These are phyloP conservation scores for Fusarium mangiferae DNA, from an alignment of 2,329 filamentous ascomycete genomes.

Conservation along the genomic window DNA sequence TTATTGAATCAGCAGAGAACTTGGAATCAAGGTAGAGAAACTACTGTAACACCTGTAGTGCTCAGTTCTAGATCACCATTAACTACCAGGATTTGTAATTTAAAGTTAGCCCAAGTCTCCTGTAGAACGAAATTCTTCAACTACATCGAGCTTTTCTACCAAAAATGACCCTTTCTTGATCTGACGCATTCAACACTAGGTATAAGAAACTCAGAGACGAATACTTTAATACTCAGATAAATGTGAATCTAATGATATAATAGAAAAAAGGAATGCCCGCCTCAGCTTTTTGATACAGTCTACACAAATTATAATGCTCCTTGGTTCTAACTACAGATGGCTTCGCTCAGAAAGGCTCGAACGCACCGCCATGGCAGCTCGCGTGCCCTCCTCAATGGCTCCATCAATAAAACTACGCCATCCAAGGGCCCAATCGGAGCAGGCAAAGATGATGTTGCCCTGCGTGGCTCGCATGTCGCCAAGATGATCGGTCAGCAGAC, in stretches of 20 bases:
- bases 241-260: too few species aligned
- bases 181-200: fast-evolving
- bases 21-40: background rate
- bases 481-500: conserved; percentile 51
- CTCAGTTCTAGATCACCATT: fast-evolving
- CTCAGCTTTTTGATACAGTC: background rate
- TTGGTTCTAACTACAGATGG: background rate
- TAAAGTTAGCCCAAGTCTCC: fast-evolving
- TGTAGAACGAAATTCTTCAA: background rate
- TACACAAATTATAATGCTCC: background rate
- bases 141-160: fast-evolving
- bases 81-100: fast-evolving
- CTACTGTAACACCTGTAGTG: background rate
- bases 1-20: too few species aligned
- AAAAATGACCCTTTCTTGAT: fast-evolving
- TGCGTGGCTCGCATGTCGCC: conserved; percentile 54
- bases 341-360: conserved; percentile 8
- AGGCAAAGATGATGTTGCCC: conserved; percentile 58
- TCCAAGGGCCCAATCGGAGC: conserved; percentile 59
- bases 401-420: conserved; percentile 63
- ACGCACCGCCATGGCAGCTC: conserved; percentile 40
- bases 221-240: fast-evolving
- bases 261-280: background rate
- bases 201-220: background rate
- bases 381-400: conserved; percentile 57